phyloP scores from a whole-genome alignment of 306 rosid genomes.

The Boehmeria nivea region DNA sequence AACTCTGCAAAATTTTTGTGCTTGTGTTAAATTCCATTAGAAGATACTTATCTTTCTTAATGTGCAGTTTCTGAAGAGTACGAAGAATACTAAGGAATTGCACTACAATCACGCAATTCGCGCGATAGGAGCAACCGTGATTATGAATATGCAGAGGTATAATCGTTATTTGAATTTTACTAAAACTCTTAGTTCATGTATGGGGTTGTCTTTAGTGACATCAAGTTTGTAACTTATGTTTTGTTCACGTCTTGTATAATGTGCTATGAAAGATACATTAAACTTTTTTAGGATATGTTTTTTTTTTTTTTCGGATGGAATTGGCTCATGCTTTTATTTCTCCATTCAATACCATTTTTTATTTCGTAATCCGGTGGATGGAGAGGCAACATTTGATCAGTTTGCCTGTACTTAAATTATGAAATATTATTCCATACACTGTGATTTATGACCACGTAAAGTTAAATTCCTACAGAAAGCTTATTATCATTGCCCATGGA shows the following conservation, averaged over 20 bases:
- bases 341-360: no score
- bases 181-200: neutral
- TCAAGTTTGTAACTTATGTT: neutral
- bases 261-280: neutral
- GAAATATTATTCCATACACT: no score
- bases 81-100: conserved; percentile 47
- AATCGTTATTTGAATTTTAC: neutral
- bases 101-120: conserved; percentile 49
- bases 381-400: no score
- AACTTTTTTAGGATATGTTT: no score
- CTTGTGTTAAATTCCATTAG: conserved; percentile 1
- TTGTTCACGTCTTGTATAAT: no score
- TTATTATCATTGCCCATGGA: no score
- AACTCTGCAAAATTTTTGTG: neutral
- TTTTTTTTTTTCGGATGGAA: no score
- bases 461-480: no score
- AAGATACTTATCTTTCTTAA: neutral
- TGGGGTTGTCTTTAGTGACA: neutral
- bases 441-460: no score
- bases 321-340: no score
- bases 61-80: conserved; percentile 81
- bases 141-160: conserved; percentile 86
- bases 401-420: no score
- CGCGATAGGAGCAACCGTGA: conserved; percentile 93
- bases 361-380: no score